A percentile compares a stretch with the other conserved stretches of the same genome.
Conservation (phyloP, 2,329 filamentous ascomycete genomes). For the Exophiala mesophila region DNA sequence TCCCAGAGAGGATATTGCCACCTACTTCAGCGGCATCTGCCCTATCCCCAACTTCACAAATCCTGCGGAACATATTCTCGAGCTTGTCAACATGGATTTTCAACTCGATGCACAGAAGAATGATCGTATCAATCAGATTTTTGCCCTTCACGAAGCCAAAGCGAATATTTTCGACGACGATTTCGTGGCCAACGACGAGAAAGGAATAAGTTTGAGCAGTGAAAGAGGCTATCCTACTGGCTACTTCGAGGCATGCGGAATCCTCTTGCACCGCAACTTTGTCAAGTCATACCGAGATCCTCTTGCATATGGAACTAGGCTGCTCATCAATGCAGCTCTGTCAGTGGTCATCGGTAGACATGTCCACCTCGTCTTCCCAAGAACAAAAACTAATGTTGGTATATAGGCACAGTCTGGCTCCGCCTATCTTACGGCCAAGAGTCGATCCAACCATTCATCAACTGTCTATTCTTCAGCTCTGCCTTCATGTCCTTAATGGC, state of each 20-base stretch:
- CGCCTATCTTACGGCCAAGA: conserved; percentile 63
- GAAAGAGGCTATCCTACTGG: neutral
- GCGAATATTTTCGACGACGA: conserved; percentile 1
- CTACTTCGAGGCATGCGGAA: conserved; percentile 46
- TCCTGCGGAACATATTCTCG: conserved; percentile 73
- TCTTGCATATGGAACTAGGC: conserved; percentile 74
- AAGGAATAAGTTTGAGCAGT: neutral
- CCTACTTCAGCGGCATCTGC: conserved; percentile 58
- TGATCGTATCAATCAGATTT: conserved; percentile 49
- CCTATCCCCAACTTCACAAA: conserved; percentile 67
- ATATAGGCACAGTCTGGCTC: conserved; percentile 70
- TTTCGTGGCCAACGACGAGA: neutral
- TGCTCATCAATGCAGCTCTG: conserved; percentile 76
- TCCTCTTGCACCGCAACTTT: conserved; percentile 70
- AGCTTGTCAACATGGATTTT: conserved; percentile 75
- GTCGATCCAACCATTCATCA: conserved; percentile 75
- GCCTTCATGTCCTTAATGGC: conserved; percentile 79
- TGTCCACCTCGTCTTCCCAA: no score
- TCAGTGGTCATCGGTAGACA: no score
- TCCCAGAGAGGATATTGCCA: conserved; percentile 50
- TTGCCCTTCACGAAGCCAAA: conserved; percentile 28
- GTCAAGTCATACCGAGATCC: conserved; percentile 82
- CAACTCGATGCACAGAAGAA: conserved; percentile 42
- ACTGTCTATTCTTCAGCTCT: conserved; percentile 71
- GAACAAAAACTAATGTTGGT: no score